Evolutionary conservation across 331 rosid species (phyloP).

Genomic region (Erythrophleum ivorense): DNA sequence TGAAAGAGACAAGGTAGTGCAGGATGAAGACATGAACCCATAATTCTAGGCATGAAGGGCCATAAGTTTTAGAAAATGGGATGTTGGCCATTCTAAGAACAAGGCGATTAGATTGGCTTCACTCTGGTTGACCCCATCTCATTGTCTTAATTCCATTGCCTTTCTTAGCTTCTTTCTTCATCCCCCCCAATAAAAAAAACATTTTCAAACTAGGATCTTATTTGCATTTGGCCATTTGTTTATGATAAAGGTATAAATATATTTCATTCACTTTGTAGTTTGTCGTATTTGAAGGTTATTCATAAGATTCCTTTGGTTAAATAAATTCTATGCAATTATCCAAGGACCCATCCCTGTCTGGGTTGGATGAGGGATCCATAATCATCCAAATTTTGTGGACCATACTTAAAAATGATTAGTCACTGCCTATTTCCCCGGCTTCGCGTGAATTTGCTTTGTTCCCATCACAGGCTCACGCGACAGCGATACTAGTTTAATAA

Average conservation of each 20-base stretch:
- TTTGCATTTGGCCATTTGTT: not conserved
- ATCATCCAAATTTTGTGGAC: too few relatives aligned
- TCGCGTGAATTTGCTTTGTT: too few relatives aligned
- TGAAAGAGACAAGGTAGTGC: slow-evolving; percentile 45
- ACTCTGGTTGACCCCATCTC: slow-evolving; percentile 14
- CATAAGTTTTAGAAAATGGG: slow-evolving; percentile 52
- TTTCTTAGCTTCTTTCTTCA: not conserved
- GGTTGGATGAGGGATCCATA: too few relatives aligned
- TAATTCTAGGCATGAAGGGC: slow-evolving; percentile 48
- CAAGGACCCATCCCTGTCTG: too few relatives aligned
- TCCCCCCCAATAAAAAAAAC: not conserved
- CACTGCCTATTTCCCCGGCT: not conserved
- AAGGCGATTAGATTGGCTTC: slow-evolving; percentile 20
- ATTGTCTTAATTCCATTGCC: not conserved
- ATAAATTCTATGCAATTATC: too few relatives aligned
- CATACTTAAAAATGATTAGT: not conserved
- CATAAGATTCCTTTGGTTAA: not conserved
- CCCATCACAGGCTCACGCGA: too few relatives aligned
- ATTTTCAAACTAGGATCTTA: not conserved
- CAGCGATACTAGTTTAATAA: not conserved
- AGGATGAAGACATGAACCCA: slow-evolving; percentile 51
- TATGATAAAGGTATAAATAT: not conserved
- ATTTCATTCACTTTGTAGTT: not conserved
- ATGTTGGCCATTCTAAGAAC: slow-evolving; percentile 50
- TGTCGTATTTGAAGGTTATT: not conserved